A percentile compares a stretch with the other conserved stretches of the same genome.
Conservation (phyloP, 2,329 filamentous ascomycete genomes). For the Paecilomyces sp. region DNA sequence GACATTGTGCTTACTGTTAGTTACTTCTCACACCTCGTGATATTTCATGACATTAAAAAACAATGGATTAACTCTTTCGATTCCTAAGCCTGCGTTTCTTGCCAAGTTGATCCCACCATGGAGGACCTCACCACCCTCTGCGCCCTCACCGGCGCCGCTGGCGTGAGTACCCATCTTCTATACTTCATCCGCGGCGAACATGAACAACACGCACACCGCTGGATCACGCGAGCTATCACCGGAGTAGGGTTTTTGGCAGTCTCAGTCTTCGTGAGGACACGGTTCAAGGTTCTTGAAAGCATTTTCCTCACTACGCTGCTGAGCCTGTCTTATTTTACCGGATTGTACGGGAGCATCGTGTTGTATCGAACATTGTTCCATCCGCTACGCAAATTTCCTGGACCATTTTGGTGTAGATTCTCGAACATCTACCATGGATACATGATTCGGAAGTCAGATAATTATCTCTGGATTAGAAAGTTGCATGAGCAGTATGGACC, state of each 20-base stretch:
- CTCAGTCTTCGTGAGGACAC: not conserved
- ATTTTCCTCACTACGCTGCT: not conserved
- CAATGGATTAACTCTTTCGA: not conserved
- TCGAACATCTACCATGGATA: constrained; percentile 6
- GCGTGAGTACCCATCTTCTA: not conserved
- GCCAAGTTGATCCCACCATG: not conserved
- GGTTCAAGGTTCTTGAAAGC: not conserved
- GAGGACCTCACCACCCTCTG: not conserved
- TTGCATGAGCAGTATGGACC: not conserved
- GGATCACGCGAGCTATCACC: not conserved
- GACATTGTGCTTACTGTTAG: not conserved
- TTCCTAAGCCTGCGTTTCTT: not conserved
- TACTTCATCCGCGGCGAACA: not conserved
- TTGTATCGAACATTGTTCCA: constrained; percentile 9
- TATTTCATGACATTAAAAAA: not conserved
- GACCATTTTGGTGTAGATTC: constrained; percentile 2
- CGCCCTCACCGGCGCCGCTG: not conserved
- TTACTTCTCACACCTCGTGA: not conserved
- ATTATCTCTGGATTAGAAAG: not conserved
- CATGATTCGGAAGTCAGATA: not conserved
- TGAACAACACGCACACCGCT: not conserved
- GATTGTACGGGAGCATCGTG: constrained; percentile 8
- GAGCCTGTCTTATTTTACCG: constrained; percentile 5
- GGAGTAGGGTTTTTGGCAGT: not conserved
- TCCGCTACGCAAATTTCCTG: constrained; percentile 8